These are phyloP conservation scores for Globisporangium megalacanthum DNA, from an alignment of 352 stramenopile species.

Conservation along the genomic window DNA sequence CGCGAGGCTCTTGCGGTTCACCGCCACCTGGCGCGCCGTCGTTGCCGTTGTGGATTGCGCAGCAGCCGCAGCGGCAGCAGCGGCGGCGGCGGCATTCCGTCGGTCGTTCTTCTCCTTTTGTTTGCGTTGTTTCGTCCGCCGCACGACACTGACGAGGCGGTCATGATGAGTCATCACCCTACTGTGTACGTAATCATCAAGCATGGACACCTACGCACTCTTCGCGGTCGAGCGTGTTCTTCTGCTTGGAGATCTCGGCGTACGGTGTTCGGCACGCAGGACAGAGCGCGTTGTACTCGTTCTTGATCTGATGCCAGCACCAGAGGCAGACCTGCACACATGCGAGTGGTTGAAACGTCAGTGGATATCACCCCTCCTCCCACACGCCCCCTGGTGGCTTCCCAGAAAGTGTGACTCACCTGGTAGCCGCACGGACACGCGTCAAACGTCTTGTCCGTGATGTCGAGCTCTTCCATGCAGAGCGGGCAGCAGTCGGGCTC, in stretches of 20 bases:
- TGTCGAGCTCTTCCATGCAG: conserved; percentile 98
- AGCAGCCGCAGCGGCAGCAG: conserved; percentile 3
- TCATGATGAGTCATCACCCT: not conserved
- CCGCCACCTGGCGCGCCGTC: conserved; percentile 13
- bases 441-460: conserved; percentile 98
- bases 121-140: conserved; percentile 76
- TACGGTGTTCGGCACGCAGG: conserved; percentile 97
- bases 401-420: conserved; percentile 18
- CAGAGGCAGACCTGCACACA: conserved; percentile 94
- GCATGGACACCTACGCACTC: conserved; percentile 48
- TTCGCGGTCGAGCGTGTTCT: conserved; percentile 93
- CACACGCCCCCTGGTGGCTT: not conserved
- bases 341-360: no score
- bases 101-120: conserved; percentile 83
- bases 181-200: not conserved
- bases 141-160: conserved; percentile 41
- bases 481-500: conserved; percentile 94
- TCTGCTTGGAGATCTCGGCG: conserved; percentile 88
- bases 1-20: conserved; percentile 80
- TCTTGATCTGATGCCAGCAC: conserved; percentile 99
- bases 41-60: conserved; percentile 20
- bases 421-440: conserved; percentile 99
- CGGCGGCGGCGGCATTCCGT: conserved; percentile 23
- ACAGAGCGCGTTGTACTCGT: conserved; percentile 97
- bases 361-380: not conserved